Evolutionary conservation across 495 filamentous ascomycete genomes (phyloP).

Genomic region (Trichoderma virens): DNA sequence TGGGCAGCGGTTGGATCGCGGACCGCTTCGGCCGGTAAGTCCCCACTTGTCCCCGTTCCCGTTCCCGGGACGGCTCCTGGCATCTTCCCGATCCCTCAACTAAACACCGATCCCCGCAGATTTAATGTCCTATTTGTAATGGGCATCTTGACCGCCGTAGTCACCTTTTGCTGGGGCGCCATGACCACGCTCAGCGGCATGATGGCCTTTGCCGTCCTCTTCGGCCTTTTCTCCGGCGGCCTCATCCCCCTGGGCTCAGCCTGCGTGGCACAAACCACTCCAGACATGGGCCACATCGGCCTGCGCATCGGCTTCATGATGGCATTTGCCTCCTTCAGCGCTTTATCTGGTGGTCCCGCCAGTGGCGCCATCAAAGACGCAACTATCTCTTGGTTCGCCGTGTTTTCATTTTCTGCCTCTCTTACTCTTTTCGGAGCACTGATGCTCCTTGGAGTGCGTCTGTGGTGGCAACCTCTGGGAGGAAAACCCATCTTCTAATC

Average conservation of each 20-base stretch:
- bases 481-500: neutral
- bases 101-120: slow-evolving; percentile 21
- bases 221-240: slow-evolving; percentile 22
- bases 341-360: neutral
- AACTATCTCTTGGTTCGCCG: neutral
- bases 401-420: neutral
- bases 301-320: slow-evolving; percentile 54
- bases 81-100: too few species aligned
- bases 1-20: slow-evolving; percentile 53
- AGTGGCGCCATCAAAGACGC: slow-evolving; percentile 3
- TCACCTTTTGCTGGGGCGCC: slow-evolving; percentile 20
- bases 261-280: slow-evolving; percentile 51
- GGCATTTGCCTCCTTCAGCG: slow-evolving; percentile 8
- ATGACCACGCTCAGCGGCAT: slow-evolving; percentile 16
- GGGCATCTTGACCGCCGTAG: slow-evolving; percentile 23
- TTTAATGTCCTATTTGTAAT: slow-evolving; percentile 21
- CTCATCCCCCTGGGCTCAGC: slow-evolving; percentile 58
- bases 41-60: too few species aligned
- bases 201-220: slow-evolving; percentile 18
- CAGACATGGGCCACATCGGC: slow-evolving; percentile 53
- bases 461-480: neutral
- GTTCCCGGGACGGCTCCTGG: neutral
- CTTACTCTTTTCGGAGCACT: neutral
- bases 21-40: slow-evolving; percentile 35
- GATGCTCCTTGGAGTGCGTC: neutral